phyloP scores from a whole-genome alignment of 306 rosid genomes.

The Sphenostylis stenocarpa region DNA sequence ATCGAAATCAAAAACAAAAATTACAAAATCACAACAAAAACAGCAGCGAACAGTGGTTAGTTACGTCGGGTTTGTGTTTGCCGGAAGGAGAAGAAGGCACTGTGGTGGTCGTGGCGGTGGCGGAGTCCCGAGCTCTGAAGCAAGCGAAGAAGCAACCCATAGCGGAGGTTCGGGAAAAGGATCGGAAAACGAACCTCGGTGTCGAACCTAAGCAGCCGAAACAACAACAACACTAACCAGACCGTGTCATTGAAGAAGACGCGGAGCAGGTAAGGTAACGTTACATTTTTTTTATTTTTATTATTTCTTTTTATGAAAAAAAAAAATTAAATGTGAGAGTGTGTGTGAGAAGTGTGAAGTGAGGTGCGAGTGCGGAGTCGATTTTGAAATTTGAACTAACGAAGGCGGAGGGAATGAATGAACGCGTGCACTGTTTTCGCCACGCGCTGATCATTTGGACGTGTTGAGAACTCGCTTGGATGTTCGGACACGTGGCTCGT shows the following conservation, averaged over 20 bases:
- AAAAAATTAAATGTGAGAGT: too few relatives aligned
- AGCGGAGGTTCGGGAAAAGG: constrained; percentile 53
- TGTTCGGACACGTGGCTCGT: background rate
- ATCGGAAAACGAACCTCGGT: constrained; percentile 52
- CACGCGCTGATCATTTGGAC: background rate
- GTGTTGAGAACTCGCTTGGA: background rate
- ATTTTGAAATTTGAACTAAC: constrained; percentile 41
- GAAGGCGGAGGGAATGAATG: constrained; percentile 15
- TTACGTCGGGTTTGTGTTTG: constrained; percentile 30
- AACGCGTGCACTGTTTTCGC: background rate
- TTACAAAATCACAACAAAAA: background rate
- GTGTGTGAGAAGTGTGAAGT: constrained; percentile 8
- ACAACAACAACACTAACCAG: constrained; percentile 15
- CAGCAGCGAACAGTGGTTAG: background rate
- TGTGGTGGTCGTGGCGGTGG: constrained; percentile 38
- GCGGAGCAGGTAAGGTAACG: constrained; percentile 22
- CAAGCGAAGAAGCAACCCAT: constrained; percentile 95
- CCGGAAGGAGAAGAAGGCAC: constrained; percentile 43
- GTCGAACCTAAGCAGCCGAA: background rate
- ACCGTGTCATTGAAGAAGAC: constrained; percentile 51
- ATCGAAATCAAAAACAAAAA: background rate
- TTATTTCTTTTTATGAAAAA: background rate
- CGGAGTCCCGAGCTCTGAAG: constrained; percentile 55
- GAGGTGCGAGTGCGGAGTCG: constrained; percentile 26
- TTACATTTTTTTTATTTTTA: background rate